phyloP scores from a whole-genome alignment of 345 rosid species.

The Camelina laxa region DNA sequence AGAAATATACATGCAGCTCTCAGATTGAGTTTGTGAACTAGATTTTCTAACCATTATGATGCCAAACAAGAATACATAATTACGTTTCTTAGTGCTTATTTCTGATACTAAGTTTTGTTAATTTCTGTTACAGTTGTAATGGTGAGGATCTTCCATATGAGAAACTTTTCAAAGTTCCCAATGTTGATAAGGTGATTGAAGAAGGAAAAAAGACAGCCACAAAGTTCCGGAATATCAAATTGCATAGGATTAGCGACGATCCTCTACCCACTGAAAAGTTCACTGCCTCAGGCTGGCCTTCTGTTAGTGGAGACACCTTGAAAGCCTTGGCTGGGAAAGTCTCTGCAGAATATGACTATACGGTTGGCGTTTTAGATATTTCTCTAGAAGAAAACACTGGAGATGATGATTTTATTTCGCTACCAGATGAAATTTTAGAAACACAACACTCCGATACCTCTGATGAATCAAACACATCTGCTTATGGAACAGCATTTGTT shows the following conservation, averaged over 20 bases:
- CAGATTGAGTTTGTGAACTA: conserved; percentile 5
- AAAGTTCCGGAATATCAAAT: conserved; percentile 67
- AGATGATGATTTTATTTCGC: conserved; percentile 30
- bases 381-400: conserved; percentile 46
- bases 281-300: conserved; percentile 89
- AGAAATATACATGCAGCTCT: conserved; percentile 5
- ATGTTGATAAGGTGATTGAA: conserved; percentile 78
- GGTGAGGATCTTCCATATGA: conserved; percentile 52
- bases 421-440: conserved; percentile 39
- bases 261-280: conserved; percentile 65
- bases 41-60: background rate
- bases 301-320: conserved; percentile 78
- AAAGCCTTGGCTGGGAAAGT: conserved; percentile 82
- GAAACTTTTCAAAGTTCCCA: conserved; percentile 68
- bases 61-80: conserved; percentile 11
- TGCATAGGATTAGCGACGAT: conserved; percentile 55
- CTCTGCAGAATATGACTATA: conserved; percentile 64
- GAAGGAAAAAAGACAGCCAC: conserved; percentile 80
- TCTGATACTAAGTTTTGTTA: conserved; percentile 28
- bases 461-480: conserved; percentile 55
- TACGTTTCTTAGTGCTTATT: background rate
- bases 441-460: conserved; percentile 30
- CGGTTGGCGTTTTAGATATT: conserved; percentile 44
- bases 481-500: conserved; percentile 55
- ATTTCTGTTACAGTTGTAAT: conserved; percentile 53